Evolutionary conservation across 1,284 basidiomycete genomes (phyloP).

Genomic region (Bothia castanella): DNA sequence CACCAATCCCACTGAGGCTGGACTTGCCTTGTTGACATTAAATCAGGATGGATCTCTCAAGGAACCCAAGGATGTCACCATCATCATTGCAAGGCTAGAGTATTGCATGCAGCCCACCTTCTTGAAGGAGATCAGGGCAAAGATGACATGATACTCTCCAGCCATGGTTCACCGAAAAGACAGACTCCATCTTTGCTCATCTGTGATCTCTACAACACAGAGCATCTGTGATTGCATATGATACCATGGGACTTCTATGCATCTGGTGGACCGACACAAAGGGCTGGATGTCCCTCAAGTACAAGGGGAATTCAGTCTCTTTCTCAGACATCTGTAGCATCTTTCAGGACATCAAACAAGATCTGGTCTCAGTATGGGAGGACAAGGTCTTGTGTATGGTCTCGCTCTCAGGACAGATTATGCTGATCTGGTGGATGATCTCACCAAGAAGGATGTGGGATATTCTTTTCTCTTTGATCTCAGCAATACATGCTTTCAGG

Average conservation of each 20-base stretch:
- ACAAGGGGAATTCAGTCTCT: too few relatives aligned
- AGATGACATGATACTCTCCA: not conserved
- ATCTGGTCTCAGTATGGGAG: constrained; percentile 17
- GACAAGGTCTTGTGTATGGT: constrained; percentile 18
- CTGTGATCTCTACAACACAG: constrained; percentile 24
- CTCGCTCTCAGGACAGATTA: too few relatives aligned
- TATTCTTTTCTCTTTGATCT: not conserved
- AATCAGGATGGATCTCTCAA: constrained; percentile 19
- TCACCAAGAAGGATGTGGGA: constrained; percentile 1
- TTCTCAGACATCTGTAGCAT: constrained; percentile 18
- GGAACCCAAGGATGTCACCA: constrained; percentile 19
- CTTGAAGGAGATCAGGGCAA: constrained; percentile 17
- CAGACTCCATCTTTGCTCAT: constrained; percentile 20
- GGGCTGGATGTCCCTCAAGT: constrained; percentile 16
- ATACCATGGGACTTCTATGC: constrained; percentile 14
- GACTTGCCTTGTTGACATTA: constrained; percentile 18
- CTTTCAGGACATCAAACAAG: constrained; percentile 10
- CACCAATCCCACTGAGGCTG: too few relatives aligned
- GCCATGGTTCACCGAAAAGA: constrained; percentile 23
- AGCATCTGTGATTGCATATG: constrained; percentile 19
- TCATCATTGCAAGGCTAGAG: constrained; percentile 16
- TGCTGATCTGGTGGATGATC: too few relatives aligned
- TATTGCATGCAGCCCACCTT: constrained; percentile 23
- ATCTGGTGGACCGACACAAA: constrained; percentile 28
- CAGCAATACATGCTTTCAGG: constrained; percentile 7